phyloP scores from a whole-genome alignment of 2,329 filamentous ascomycete species.

The Neofusicoccum kwambonambiense region DNA sequence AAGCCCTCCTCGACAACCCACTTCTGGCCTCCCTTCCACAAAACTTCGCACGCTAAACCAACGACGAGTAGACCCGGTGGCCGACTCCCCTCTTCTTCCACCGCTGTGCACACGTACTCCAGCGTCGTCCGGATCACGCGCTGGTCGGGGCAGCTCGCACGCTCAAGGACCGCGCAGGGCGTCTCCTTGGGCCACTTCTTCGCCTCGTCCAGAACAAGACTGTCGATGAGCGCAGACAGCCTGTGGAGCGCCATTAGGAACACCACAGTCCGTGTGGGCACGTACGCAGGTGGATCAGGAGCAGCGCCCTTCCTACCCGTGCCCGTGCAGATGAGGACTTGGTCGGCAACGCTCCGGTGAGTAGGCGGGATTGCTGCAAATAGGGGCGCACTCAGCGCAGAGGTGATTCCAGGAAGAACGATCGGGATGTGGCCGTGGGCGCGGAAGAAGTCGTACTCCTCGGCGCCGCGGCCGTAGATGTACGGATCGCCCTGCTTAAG shows the following conservation, averaged over 20 bases:
- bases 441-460: slow-evolving; percentile 85
- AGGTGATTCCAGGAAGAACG: slow-evolving; percentile 89
- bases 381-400: slow-evolving; percentile 79
- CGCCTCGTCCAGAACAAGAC: slow-evolving; percentile 49
- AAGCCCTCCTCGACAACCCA: slow-evolving; percentile 92
- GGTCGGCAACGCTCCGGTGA: slow-evolving; percentile 85
- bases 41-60: slow-evolving; percentile 76
- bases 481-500: slow-evolving; percentile 97
- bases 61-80: slow-evolving; percentile 88
- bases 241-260: slow-evolving; percentile 95
- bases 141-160: slow-evolving; percentile 92
- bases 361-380: slow-evolving; percentile 87
- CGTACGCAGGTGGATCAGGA: slow-evolving; percentile 77
- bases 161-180: slow-evolving; percentile 88
- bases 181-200: slow-evolving; percentile 69
- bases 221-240: slow-evolving; percentile 69
- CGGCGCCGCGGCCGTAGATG: slow-evolving; percentile 90
- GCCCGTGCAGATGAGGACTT: slow-evolving; percentile 93
- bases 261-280: slow-evolving; percentile 76
- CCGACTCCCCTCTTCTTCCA: slow-evolving; percentile 84
- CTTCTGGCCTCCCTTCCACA: slow-evolving; percentile 62
- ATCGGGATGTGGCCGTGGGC: slow-evolving; percentile 65
- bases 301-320: slow-evolving; percentile 87
- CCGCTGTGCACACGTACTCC: slow-evolving; percentile 72
- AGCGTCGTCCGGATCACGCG: slow-evolving; percentile 87